Base-by-base conservation (phyloP, 441 rosid genomes). In the Populus hybrid region DNA sequence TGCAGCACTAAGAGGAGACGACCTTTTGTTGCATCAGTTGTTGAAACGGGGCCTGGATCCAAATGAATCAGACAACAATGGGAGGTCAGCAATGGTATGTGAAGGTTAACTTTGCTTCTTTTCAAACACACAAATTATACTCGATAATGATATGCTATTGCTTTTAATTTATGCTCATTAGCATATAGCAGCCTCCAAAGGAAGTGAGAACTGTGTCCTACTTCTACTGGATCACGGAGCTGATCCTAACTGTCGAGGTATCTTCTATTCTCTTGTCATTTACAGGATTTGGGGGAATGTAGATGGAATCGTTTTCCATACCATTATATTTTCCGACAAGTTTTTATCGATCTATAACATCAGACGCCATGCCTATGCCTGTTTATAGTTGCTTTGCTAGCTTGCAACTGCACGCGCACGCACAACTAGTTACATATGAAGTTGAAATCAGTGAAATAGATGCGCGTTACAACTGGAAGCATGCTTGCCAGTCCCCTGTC, bases 101-200 rank as follows among this genome's bases (percentile, higher is more conserved):
- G 21, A 6, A 11, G 65, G 21, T 59, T 59, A 74, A 36, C 81
- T 70, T 75, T 67, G 69, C n/a, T 8, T 38, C 10, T 69, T 74
- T 7, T 10, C 61, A 12, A 16, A 34, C 30, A 34, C 21, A 67
- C 36, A 67, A 32, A 23, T 63, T n/a, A 20, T 23, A 20, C 26
- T 63, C 12, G 10, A 63, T 63, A 63, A 67, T 30, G 69, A 28
- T 8, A 38, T 28, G 23, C 3, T 11, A 42, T 38, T 36, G 12
- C 24, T 63, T 21, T 6, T 72, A 42, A 16, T 73, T 21, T 50
- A 18, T 76, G 11, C 73, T 35, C 32, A 82, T 72, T 78, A 93
- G 97, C 97, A 93, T 78, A 89, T 90, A 71, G 90, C 95, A 78
- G 90, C 95, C 77, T 87, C 92, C n/a, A 88, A 84, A 73, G 97